phyloP scores from a whole-genome alignment of 2,329 filamentous ascomycete genomes.

The Alternaria angustiovoidea region DNA sequence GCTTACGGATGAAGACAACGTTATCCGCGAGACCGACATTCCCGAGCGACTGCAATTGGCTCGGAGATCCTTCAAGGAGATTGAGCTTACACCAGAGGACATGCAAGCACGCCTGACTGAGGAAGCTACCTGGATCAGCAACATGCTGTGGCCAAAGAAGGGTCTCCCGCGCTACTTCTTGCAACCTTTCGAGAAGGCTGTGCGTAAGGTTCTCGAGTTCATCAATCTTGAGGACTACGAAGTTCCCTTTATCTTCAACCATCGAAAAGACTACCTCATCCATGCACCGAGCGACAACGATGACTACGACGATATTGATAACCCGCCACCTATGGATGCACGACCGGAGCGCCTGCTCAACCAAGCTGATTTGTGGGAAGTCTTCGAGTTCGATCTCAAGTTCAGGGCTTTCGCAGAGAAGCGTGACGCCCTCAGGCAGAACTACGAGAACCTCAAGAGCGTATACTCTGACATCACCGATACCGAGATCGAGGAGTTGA shows the following conservation, averaged over 20 bases:
- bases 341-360: conserved; percentile 86
- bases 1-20: conserved; percentile 93
- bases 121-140: conserved; percentile 90
- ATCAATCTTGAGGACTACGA: conserved; percentile 95
- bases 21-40: conserved; percentile 86
- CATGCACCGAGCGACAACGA: conserved; percentile 74
- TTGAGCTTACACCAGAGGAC: conserved; percentile 82
- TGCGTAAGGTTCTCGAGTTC: conserved; percentile 92
- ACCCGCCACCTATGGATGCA: conserved; percentile 76
- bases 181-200: conserved; percentile 83
- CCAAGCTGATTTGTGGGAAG: conserved; percentile 93
- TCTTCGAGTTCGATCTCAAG: conserved; percentile 93
- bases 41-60: conserved; percentile 95
- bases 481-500: conserved; percentile 79
- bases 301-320: conserved; percentile 68
- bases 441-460: conserved; percentile 75
- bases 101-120: conserved; percentile 70
- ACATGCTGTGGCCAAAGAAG: conserved; percentile 89
- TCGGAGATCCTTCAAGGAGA: conserved; percentile 83
- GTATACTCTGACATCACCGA: conserved; percentile 70
- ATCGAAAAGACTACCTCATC: conserved; percentile 96
- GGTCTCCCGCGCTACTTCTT: conserved; percentile 75
- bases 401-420: conserved; percentile 94
- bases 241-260: conserved; percentile 97
- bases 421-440: conserved; percentile 82